phyloP scores from a whole-genome alignment of 2,329 filamentous ascomycete species.

The Calonectria naviculata region DNA sequence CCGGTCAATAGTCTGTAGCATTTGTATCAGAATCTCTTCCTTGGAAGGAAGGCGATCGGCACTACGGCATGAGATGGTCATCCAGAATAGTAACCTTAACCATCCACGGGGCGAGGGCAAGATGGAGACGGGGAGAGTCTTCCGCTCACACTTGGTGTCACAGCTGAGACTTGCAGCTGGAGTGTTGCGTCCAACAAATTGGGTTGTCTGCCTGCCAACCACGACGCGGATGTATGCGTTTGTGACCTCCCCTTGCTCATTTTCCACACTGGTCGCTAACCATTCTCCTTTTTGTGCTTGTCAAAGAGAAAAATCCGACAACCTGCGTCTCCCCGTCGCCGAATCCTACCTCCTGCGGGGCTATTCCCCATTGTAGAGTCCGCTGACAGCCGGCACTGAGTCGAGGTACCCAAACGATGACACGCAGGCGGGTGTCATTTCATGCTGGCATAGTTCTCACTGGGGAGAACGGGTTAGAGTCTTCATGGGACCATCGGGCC shows the following conservation, averaged over 20 bases:
- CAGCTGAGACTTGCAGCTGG: slow-evolving; percentile 13
- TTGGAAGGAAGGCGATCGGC: slow-evolving; percentile 32
- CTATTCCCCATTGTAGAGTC: neutral
- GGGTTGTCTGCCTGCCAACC: neutral
- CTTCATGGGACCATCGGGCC: neutral
- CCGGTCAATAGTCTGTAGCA: slow-evolving; percentile 1
- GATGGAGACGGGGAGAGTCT: neutral
- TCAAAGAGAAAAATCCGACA: neutral
- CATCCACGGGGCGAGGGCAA: neutral
- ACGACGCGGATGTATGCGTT: neutral
- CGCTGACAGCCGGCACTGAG: neutral
- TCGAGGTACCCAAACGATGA: neutral
- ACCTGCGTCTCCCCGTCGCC: neutral
- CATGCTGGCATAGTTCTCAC: neutral
- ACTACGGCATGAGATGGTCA: slow-evolving; percentile 6
- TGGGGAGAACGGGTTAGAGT: neutral
- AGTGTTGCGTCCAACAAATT: slow-evolving; percentile 7
- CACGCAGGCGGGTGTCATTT: neutral
- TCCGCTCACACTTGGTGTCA: neutral
- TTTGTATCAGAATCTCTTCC: slow-evolving; percentile 14
- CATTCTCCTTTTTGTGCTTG: neutral
- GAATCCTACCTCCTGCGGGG: neutral
- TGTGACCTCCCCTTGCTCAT: neutral
- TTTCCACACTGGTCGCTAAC: neutral
- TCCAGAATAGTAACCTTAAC: slow-evolving; percentile 11